These are phyloP conservation scores for Lithocarpus polystachyus DNA, from an alignment of 306 rosid genomes.

Conservation along the genomic window DNA sequence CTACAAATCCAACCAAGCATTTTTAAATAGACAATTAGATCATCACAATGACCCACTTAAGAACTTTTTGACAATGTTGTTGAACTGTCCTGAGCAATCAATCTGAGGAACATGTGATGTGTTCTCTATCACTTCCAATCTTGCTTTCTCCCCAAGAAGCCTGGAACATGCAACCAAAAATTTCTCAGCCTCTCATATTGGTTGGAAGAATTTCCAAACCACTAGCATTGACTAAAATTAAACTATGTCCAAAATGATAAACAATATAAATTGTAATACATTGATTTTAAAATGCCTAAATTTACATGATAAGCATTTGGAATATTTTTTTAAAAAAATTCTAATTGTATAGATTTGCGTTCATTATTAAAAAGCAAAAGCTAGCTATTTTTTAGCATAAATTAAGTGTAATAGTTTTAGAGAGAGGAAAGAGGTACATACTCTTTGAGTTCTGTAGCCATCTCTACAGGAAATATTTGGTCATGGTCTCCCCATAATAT, in stretches of 20 bases:
- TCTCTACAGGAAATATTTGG: conserved; percentile 59
- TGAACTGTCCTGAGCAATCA: conserved; percentile 62
- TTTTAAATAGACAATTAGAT: background rate
- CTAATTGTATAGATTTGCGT: too few relatives aligned
- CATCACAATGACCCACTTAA: conserved; percentile 29
- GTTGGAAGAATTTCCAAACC: background rate
- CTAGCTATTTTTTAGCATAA: background rate
- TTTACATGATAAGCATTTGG: too few relatives aligned
- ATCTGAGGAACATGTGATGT: conserved; percentile 78
- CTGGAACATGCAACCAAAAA: conserved; percentile 34
- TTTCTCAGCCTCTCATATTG: background rate
- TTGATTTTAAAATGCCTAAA: background rate
- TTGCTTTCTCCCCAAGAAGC: conserved; percentile 55
- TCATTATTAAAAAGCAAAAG: background rate
- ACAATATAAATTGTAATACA: background rate
- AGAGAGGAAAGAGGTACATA: conserved; percentile 23
- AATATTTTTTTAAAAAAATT: too few relatives aligned
- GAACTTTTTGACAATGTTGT: conserved; percentile 54
- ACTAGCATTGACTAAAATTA: background rate
- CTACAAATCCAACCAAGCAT: background rate
- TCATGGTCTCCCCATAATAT: conserved; percentile 84
- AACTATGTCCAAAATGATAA: background rate
- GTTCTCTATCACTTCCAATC: conserved; percentile 62
- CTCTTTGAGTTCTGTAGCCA: conserved; percentile 69
- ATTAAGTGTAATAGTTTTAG: background rate